Evolutionary conservation across 202 grass and related monocot species (phyloP).

Genomic region (Digitaria exilis): DNA sequence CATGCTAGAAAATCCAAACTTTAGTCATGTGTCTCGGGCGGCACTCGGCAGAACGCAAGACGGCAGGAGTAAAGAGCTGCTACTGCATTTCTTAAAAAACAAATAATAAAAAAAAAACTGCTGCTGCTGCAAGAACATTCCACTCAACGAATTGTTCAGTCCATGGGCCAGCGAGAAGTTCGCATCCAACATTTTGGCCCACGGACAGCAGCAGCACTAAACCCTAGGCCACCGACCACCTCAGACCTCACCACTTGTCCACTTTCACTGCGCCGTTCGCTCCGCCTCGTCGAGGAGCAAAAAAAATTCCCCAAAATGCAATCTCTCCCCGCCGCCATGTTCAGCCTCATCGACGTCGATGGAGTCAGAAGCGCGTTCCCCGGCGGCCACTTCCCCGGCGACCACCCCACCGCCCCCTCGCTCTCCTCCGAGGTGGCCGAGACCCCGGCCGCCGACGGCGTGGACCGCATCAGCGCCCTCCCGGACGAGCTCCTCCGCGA

Average conservation of each 20-base stretch:
- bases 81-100: no score
- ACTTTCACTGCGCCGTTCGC: no score
- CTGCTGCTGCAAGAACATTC: no score
- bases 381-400: background rate
- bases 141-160: no score
- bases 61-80: no score
- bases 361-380: background rate
- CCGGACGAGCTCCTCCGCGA: constrained; percentile 20
- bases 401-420: background rate
- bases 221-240: background rate
- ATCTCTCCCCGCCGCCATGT: background rate
- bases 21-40: no score
- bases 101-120: no score
- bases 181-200: background rate
- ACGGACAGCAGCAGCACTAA: background rate
- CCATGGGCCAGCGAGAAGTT: background rate
- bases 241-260: background rate
- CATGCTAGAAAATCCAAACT: no score
- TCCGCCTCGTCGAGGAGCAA: no score
- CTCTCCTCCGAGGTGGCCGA: background rate
- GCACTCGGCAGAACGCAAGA: no score
- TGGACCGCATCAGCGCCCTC: constrained; percentile 18
- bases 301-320: no score
- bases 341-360: background rate
- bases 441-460: background rate